phyloP scores from a whole-genome alignment of 2,329 filamentous ascomycete species.

The Pestalotiopsis sp. region DNA sequence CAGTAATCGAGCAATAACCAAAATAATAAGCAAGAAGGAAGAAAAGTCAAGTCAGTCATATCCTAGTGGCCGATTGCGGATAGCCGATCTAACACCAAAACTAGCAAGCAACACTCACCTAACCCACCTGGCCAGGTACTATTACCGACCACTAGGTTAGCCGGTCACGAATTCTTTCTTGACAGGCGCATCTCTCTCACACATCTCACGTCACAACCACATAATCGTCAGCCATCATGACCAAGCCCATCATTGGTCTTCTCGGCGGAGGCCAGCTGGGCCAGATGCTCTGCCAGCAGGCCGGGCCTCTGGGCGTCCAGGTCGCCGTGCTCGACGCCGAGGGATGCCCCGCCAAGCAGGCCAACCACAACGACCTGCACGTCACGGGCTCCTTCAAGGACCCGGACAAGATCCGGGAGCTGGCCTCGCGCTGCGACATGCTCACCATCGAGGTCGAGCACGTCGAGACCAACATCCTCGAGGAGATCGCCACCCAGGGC shows the following conservation, averaged over 20 bases:
- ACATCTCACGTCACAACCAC: background rate
- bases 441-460: slow-evolving; percentile 96
- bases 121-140: background rate
- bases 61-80: background rate
- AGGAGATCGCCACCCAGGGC: slow-evolving; percentile 73
- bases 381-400: slow-evolving; percentile 90
- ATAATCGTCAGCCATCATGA: background rate
- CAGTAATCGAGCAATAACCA: background rate
- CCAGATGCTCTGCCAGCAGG: slow-evolving; percentile 92
- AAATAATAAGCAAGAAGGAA: background rate
- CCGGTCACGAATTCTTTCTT: background rate
- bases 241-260: slow-evolving; percentile 5
- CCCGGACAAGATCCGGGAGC: slow-evolving; percentile 72
- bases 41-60: background rate
- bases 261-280: slow-evolving; percentile 71
- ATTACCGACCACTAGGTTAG: background rate
- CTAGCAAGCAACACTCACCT: background rate
- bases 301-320: slow-evolving; percentile 71
- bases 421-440: slow-evolving; percentile 78
- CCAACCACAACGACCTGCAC: slow-evolving; percentile 74
- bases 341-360: slow-evolving; percentile 81
- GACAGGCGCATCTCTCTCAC: background rate
- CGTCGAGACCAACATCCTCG: slow-evolving; percentile 85
- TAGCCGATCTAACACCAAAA: background rate
- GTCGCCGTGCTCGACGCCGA: slow-evolving; percentile 79